Conservation (phyloP, 2,329 filamentous ascomycete genomes). For the Diaporthe australafricana region DNA sequence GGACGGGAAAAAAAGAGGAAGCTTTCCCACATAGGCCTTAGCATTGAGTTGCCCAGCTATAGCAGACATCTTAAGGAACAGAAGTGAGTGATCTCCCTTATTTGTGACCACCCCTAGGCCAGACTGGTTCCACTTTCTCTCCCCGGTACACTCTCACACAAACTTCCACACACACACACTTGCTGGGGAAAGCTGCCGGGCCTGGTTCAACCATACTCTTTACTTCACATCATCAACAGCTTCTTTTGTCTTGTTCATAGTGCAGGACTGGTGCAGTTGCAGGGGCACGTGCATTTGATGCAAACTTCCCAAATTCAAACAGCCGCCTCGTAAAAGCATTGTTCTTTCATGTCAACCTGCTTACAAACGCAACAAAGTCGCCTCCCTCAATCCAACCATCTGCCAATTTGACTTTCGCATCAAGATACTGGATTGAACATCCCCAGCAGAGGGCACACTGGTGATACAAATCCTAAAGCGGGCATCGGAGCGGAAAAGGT, state of each 20-base stretch:
- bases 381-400: too few species aligned
- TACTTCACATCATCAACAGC: background rate
- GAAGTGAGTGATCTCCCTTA: conserved; percentile 20
- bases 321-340: background rate
- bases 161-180: background rate
- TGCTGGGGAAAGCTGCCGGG: background rate
- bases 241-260: background rate
- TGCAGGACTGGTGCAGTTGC: background rate
- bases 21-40: conserved; percentile 23
- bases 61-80: conserved; percentile 3
- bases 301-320: background rate
- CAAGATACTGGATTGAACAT: too few species aligned
- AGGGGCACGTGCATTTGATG: background rate
- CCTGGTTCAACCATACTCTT: background rate
- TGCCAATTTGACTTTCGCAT: too few species aligned
- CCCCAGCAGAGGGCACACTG: too few species aligned
- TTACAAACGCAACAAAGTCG: background rate
- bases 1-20: conserved; percentile 15
- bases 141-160: background rate
- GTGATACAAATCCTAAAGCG: too few species aligned
- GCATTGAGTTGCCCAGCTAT: conserved; percentile 25
- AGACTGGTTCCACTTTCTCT: conserved; percentile 10
- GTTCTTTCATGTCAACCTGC: background rate
- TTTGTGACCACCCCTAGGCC: background rate
- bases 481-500: too few species aligned